These are phyloP conservation scores for Aspergillus felis DNA, from an alignment of 2,329 filamentous ascomycete species.

Conservation along the genomic window DNA sequence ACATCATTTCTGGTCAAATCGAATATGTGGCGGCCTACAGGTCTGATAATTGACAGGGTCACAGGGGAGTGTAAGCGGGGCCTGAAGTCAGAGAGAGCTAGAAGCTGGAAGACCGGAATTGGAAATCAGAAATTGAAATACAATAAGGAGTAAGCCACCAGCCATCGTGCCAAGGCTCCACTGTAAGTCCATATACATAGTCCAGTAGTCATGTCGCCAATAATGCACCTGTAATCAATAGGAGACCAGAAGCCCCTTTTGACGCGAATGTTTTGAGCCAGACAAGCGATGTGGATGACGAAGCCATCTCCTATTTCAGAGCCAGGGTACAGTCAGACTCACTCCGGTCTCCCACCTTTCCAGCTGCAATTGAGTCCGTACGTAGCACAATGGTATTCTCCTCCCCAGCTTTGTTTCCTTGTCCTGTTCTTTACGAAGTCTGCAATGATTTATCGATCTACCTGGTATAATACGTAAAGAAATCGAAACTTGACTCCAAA, in stretches of 20 bases:
- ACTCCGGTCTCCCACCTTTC: no score
- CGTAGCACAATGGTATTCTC: not conserved
- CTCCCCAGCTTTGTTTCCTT: not conserved
- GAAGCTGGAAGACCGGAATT: not conserved
- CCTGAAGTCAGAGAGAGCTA: no score
- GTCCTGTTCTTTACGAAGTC: not conserved
- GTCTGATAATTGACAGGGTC: not conserved
- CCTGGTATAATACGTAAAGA: not conserved
- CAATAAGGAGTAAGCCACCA: not conserved
- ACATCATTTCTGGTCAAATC: not conserved
- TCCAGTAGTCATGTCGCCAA: not conserved
- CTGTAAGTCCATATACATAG: not conserved
- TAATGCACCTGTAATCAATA: not conserved
- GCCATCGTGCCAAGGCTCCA: not conserved
- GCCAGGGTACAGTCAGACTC: no score
- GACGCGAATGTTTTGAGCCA: not conserved
- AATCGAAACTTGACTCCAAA: not conserved
- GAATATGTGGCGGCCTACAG: not conserved
- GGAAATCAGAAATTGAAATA: not conserved
- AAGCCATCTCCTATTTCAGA: not conserved
- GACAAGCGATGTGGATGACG: not conserved
- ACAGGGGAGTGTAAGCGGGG: not conserved
- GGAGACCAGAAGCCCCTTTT: not conserved
- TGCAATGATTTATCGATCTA: not conserved
- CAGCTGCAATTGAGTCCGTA: not conserved